phyloP scores from a whole-genome alignment of 768 basidiomycete genomes.

The Tulasnella sp. region DNA sequence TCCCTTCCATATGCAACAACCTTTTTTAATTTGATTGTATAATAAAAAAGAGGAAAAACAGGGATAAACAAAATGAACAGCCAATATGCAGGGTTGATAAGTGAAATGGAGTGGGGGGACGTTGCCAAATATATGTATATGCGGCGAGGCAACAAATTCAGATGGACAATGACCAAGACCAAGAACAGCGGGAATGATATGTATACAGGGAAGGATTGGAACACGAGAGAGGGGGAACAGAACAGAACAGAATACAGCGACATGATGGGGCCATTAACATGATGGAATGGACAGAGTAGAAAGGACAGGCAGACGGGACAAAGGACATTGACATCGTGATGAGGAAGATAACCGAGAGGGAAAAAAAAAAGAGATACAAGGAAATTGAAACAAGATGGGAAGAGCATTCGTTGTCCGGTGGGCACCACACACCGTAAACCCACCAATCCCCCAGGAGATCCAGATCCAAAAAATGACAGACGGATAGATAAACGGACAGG shows the following conservation, averaged over 20 bases:
- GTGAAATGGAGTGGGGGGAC: background rate
- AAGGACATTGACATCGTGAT: background rate
- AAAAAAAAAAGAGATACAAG: background rate
- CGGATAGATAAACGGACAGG: background rate
- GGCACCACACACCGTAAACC: background rate
- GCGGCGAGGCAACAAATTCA: background rate
- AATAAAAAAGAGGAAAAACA: no score
- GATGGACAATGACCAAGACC: background rate
- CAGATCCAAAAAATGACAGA: background rate
- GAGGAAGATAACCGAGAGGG: background rate
- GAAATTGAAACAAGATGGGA: background rate
- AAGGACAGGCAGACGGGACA: background rate
- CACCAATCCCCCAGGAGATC: background rate
- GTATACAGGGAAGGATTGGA: background rate
- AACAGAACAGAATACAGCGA: background rate
- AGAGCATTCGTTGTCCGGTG: background rate
- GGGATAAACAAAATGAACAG: no score
- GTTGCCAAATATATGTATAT: background rate
- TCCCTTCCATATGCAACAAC: no score
- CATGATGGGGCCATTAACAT: background rate
- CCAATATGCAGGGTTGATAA: no score
- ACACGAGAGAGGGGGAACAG: background rate
- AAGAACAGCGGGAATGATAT: background rate
- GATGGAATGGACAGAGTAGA: background rate
- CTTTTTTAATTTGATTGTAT: no score